A percentile compares a stretch with the other conserved stretches of the same genome.
Conservation (phyloP, 1,284 basidiomycete genomes). For the Moesziomyces parantarcticus region DNA sequence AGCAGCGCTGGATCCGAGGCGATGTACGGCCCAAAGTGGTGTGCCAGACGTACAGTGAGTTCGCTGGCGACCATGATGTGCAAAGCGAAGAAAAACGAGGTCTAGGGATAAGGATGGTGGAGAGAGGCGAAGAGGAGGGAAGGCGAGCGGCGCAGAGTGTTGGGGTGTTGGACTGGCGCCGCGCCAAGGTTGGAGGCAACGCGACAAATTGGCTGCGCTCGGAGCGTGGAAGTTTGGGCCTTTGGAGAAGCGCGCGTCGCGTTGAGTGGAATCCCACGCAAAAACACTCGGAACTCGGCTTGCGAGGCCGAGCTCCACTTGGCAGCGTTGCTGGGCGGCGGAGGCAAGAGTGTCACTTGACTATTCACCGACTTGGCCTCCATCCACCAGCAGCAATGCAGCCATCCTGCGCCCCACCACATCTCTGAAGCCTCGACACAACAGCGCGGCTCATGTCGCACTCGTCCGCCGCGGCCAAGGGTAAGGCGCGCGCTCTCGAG, state of each 20-base stretch:
- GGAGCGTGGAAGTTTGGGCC: not conserved
- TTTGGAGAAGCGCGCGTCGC: conserved; percentile 30
- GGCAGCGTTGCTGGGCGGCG: too few relatives aligned
- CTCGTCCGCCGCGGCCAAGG: conserved; percentile 6
- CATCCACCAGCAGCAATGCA: not conserved
- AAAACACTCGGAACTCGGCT: conserved; percentile 6
- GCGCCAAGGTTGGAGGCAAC: not conserved
- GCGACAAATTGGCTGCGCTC: conserved; percentile 1
- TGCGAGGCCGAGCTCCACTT: not conserved
- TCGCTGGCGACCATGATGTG: conserved; percentile 21
- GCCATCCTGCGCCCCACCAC: not conserved
- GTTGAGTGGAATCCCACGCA: conserved; percentile 24
- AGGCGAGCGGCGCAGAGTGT: not conserved
- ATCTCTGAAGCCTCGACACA: too few relatives aligned
- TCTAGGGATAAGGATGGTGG: not conserved
- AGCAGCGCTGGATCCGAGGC: conserved; percentile 33
- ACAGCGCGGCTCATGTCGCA: conserved; percentile 4
- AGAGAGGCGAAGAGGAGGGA: not conserved
- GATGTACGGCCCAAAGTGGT: conserved; percentile 42
- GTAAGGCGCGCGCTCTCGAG: conserved; percentile 27
- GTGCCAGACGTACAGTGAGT: conserved; percentile 23
- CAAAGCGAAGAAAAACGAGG: too few relatives aligned
- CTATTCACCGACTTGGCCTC: not conserved
- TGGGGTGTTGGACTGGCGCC: conserved; percentile 7
- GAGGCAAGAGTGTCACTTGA: too few relatives aligned